Evolutionary conservation across 345 rosid species (phyloP).

Genomic region (Leavenworthia alabamica): DNA sequence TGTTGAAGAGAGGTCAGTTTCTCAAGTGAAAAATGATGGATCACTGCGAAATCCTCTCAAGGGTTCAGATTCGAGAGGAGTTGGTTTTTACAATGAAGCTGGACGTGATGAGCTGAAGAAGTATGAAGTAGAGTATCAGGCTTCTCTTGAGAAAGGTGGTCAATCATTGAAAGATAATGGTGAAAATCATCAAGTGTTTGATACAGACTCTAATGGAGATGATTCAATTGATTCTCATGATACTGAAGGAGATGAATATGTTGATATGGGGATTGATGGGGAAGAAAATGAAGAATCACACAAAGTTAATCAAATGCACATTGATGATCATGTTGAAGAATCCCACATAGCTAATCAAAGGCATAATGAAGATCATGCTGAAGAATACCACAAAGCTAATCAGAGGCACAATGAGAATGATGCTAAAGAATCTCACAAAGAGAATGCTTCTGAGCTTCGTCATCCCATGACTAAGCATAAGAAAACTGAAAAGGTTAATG

Average conservation of each 20-base stretch:
- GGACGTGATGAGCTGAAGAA: slow-evolving; percentile 73
- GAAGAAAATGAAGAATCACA: slow-evolving; percentile 41
- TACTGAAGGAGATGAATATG: slow-evolving; percentile 39
- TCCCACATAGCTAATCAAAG: slow-evolving; percentile 20
- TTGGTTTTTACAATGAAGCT: slow-evolving; percentile 78
- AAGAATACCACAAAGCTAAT: slow-evolving; percentile 29
- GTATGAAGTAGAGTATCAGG: slow-evolving; percentile 83
- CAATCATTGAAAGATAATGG: too few relatives aligned
- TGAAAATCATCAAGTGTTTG: too few relatives aligned
- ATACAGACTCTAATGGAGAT: too few relatives aligned
- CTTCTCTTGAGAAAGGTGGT: slow-evolving; percentile 44
- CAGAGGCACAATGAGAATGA: slow-evolving; percentile 20
- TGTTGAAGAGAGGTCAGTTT: too few relatives aligned
- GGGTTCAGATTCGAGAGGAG: slow-evolving; percentile 35
- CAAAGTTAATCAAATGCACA: too few relatives aligned
- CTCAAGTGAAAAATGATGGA: too few relatives aligned
- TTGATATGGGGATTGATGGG: slow-evolving; percentile 41
- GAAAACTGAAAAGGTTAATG: slow-evolving; percentile 32
- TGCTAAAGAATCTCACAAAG: slow-evolving; percentile 25
- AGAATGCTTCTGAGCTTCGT: too few relatives aligned
- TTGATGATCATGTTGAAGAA: too few relatives aligned
- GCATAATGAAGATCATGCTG: slow-evolving; percentile 24
- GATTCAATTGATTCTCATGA: slow-evolving; percentile 37
- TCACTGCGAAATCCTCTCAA: too few relatives aligned
- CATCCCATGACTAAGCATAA: slow-evolving; percentile 31